Percentiles rank a stretch among this genome's conserved stretches.
Evolutionary conservation across 208 protist genomes (phyloP).

Genomic region (Leishmania aethiopica): DNA sequence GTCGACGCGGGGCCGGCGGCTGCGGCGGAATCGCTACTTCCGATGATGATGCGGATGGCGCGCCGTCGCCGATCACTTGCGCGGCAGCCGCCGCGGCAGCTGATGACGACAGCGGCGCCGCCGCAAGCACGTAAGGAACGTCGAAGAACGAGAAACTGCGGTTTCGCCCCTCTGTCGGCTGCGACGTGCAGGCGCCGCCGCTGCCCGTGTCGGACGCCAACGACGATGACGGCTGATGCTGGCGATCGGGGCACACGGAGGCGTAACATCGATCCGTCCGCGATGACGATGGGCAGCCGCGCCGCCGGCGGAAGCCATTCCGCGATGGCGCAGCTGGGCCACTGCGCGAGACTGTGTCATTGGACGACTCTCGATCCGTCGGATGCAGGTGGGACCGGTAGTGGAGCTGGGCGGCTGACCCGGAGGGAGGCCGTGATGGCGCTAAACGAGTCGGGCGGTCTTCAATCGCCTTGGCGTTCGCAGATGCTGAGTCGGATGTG

Average conservation of each 20-base stretch:
- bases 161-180: conserved; percentile 1
- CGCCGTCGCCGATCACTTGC: conserved; percentile 14
- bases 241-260: background rate
- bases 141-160: conserved; percentile 23
- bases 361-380: background rate
- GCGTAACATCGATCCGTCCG: background rate
- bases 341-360: background rate
- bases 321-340: background rate
- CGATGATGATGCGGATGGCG: background rate
- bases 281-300: background rate
- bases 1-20: background rate
- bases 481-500: background rate
- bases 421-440: background rate
- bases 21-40: no score
- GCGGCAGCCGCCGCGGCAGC: conserved; percentile 18
- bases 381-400: no score
- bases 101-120: conserved; percentile 16
- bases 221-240: background rate
- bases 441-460: background rate
- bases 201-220: background rate
- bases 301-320: background rate
- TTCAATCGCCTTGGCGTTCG: background rate
- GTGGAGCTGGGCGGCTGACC: background rate
- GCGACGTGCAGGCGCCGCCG: background rate
- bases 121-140: conserved; percentile 22